Conservation (phyloP, 2,329 filamentous ascomycete genomes). For the Clarireedia sp. region DNA sequence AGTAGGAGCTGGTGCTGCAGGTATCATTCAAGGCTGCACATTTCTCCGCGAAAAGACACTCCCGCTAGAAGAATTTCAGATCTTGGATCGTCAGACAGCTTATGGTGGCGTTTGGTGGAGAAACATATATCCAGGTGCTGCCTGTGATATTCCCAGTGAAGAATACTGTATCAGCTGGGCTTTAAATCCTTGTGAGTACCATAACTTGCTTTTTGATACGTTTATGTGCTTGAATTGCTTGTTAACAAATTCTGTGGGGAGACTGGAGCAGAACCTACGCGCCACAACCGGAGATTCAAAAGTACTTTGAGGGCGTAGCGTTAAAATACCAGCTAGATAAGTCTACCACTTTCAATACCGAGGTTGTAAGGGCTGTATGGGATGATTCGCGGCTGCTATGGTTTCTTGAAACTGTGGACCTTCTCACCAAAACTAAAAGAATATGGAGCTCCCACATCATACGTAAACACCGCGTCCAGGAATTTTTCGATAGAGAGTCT, state of each 20-base stretch:
- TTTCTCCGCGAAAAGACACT: neutral
- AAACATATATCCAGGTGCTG: conserved; percentile 3
- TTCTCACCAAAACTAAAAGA: neutral
- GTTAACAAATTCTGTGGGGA: neutral
- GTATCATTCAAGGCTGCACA: conserved; percentile 4
- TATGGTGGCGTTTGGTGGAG: neutral
- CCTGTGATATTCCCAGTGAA: conserved; percentile 2
- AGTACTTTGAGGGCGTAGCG: conserved; percentile 1
- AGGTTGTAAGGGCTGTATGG: neutral
- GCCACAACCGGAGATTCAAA: neutral
- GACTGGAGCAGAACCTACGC: conserved; percentile 3
- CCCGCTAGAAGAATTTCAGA: conserved; percentile 1
- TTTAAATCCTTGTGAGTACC: conserved; percentile 2
- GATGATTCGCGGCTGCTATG: neutral
- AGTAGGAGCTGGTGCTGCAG: neutral
- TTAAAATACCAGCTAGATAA: neutral
- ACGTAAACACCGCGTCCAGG: neutral
- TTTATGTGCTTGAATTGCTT: no score
- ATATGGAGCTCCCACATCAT: neutral
- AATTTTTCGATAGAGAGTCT: neutral
- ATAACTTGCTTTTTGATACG: neutral
- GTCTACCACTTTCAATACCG: neutral
- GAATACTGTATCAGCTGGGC: neutral
- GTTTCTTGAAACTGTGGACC: neutral
- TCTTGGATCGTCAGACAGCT: neutral